Base-by-base conservation (phyloP, 1,284 basidiomycete genomes). In the Trametes hirsuta region DNA sequence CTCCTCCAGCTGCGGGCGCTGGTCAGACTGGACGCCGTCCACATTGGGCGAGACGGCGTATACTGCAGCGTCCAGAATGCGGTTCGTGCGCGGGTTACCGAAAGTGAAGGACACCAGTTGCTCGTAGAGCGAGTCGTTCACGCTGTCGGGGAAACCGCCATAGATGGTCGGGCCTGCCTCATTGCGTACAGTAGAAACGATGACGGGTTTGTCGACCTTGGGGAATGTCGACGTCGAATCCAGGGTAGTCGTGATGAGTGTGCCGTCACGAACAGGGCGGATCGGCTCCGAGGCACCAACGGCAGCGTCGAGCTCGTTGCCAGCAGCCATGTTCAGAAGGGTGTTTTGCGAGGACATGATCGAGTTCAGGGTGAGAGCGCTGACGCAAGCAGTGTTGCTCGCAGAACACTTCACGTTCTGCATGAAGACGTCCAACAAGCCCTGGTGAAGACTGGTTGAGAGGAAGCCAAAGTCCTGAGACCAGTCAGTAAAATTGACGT, bases 401-500 rank as follows among this genome's bases (percentile, higher is more conserved):
- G 77, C 67, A 24, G 74, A 62, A 70, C 88, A 90, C 45, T 72
- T 72, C 45, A 88, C 72, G 6, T 77, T 72, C 9, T 69, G 63
- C 66, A 84, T 87, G 74, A 87, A 88, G 57, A 75, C 73, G 44
- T 72, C 71, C 57, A 86, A 84, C 30, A 95, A 72, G 0, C 75
- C 75, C 37, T 77, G 68, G 44, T 91, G 90, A 6, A 84, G 84
- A 3, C 71, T 66, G 0, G 78, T 65, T 3, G 83, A 77, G 2
- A 91, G 77, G 72, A 94, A 89, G 6, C 90, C 90, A 66, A 85
- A 94, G 71, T 88, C 81, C 91, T 93, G 59, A 6, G 6, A 35
- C 15, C 8, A 2, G 14, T 53, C 4, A 53, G 42, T n/a, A 12
- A 39, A 35, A 47, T 37, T 14, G 42, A 54, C 22, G 4, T 24